Evolutionary conservation across 106 monocot genomes (phyloP).

Genomic region (Acanthochlamys bracteata): DNA sequence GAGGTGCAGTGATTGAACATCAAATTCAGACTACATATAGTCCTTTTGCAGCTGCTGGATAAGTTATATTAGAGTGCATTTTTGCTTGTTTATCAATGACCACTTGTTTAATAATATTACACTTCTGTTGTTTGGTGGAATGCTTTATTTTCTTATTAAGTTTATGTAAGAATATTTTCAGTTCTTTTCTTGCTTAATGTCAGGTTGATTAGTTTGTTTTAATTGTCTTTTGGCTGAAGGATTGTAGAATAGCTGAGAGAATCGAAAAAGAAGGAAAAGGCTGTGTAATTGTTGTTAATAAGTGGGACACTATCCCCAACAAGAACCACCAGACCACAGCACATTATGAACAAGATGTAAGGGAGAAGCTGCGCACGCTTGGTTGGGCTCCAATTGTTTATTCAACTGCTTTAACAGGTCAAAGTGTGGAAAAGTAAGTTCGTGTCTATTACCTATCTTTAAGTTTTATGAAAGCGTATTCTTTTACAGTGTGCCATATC

Average conservation of each 20-base stretch:
- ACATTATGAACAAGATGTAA: slow-evolving; percentile 88
- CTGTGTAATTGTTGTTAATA: slow-evolving; percentile 90
- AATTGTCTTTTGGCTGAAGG: slow-evolving; percentile 26
- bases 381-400: slow-evolving; percentile 96
- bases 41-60: too few species aligned
- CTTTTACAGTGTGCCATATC: not conserved
- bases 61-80: too few species aligned
- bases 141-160: too few species aligned
- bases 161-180: too few species aligned
- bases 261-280: slow-evolving; percentile 98
- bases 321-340: slow-evolving; percentile 71
- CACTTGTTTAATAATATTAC: too few species aligned
- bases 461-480: not conserved
- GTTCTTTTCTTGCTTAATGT: not conserved
- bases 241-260: slow-evolving; percentile 84
- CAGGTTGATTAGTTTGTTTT: not conserved
- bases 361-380: slow-evolving; percentile 81
- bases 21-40: too few species aligned
- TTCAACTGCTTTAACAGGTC: slow-evolving; percentile 65
- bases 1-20: too few species aligned
- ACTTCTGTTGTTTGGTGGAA: too few species aligned
- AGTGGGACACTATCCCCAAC: slow-evolving; percentile 97
- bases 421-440: slow-evolving; percentile 74
- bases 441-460: not conserved
- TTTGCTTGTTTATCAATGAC: too few species aligned